These are phyloP conservation scores for Penicillium subrubescens DNA, from an alignment of 495 filamentous ascomycete genomes.

Conservation along the genomic window DNA sequence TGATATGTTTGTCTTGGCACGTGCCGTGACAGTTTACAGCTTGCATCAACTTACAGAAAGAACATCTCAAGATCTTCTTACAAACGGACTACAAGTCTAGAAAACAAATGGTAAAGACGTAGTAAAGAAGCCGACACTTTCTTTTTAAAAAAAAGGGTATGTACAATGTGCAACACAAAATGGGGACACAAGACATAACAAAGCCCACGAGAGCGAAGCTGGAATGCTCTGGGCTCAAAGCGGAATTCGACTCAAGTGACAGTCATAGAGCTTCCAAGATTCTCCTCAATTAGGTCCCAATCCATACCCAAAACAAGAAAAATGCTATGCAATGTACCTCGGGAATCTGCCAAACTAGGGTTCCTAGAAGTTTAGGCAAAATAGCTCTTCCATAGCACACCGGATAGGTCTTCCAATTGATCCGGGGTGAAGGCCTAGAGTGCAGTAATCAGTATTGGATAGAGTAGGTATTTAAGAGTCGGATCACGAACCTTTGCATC, in stretches of 20 bases:
- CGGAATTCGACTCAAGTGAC: background rate
- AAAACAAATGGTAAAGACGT: background rate
- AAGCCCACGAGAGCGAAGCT: slow-evolving; percentile 1
- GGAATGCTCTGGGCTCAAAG: background rate
- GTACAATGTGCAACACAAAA: slow-evolving; percentile 12
- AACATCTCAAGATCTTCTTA: too few relatives aligned
- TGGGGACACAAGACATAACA: background rate
- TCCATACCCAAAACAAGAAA: background rate
- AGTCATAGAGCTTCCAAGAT: background rate
- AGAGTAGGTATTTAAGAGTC: background rate
- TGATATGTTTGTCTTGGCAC: too few relatives aligned
- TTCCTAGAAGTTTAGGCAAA: slow-evolving; percentile 67
- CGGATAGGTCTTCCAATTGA: slow-evolving; percentile 92
- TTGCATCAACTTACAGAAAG: too few relatives aligned
- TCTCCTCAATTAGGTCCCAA: background rate
- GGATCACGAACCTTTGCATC: slow-evolving; percentile 82
- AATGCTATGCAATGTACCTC: background rate
- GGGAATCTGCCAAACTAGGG: background rate
- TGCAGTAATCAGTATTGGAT: slow-evolving; percentile 30
- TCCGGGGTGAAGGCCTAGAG: slow-evolving; percentile 84
- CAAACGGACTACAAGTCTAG: background rate
- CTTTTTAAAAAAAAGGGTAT: slow-evolving; percentile 7
- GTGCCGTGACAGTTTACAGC: too few relatives aligned
- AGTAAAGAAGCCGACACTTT: background rate
- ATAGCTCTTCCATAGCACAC: slow-evolving; percentile 99